Evolutionary conservation across 208 protist genomes (phyloP), one percentile per base, ranked within the genome.

Genomic region (Crithidia sp.): DNA sequence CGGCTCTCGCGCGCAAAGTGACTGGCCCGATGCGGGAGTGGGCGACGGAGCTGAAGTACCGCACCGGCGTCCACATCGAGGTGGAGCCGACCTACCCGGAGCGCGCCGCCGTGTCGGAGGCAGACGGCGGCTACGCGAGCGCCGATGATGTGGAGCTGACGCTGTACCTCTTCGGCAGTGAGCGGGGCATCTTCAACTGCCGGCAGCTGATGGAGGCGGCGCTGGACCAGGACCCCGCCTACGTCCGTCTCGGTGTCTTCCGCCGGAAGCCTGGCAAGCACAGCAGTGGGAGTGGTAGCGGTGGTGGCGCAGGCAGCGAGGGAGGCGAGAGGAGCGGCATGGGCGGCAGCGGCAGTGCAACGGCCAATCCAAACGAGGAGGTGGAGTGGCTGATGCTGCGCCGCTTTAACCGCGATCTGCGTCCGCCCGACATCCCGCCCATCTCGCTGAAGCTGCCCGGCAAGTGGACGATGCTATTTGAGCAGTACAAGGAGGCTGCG

Each of bases 361-460:
- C 65, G 16, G 39, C 53, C 13, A 37, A 52, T 2, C 59, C 58
- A 7, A 47, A 71, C 16, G 74, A 72, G 10, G 83, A 85, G 12
- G 81, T 95, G 50, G 92, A 97, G 79, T 97, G 93, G 93, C 77
- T 97, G 16, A 68, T 89, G 81, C 79, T 97, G 68, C 93, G 93
- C 14, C 91, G 93, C 74, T 95, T 97, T 74, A 97, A 97, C 65
- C 86, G 90, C 28, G 93, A 97, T 47, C 67, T 93, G 9, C 87
- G 93, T 16, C 93, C 93, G 19, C 90, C 90, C 0, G 93, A 97
- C 63, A 95, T 97, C 69, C 93, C 93, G 5, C 88, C 90, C 39
- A 96, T 97, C 76, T 95, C 91, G 0, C 86, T 97, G 39, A 97
- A 97, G 79, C 79, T 88, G 0, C 93, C 93, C n/a, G 93, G 93